Percentiles rank a stretch among this genome's conserved stretches.
phyloP scores from a whole-genome alignment of 345 rosid genomes.

The Melaleuca alternifolia region DNA sequence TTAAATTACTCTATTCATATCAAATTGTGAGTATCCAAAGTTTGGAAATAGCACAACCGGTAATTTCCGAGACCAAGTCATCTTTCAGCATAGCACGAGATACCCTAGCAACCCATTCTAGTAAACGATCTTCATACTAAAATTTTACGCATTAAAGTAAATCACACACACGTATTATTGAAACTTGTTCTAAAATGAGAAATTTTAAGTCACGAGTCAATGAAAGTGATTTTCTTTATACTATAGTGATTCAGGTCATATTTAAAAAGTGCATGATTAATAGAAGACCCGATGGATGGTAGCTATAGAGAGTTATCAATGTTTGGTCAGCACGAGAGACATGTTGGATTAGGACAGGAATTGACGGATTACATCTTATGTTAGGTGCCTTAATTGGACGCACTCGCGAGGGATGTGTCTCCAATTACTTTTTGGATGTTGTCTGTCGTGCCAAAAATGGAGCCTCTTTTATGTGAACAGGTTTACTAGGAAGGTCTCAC shows the following conservation, averaged over 20 bases:
- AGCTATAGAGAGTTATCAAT: background rate
- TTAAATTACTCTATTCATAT: background rate
- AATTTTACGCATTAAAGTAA: background rate
- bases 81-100: no score
- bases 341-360: background rate
- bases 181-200: background rate
- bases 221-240: background rate
- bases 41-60: background rate
- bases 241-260: background rate
- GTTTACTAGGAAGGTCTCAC: background rate
- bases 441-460: background rate
- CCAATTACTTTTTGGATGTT: background rate
- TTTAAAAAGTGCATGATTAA: background rate
- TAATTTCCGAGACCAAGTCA: no score
- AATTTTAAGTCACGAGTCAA: background rate
- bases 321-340: background rate
- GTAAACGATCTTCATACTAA: background rate
- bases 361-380: background rate
- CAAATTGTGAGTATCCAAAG: background rate
- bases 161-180: background rate
- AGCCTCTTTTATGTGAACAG: background rate
- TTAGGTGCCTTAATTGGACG: background rate
- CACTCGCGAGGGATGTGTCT: background rate
- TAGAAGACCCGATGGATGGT: background rate
- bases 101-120: no score